phyloP scores from a whole-genome alignment of 2,329 filamentous ascomycete genomes.

The Nannizzia gypsea region DNA sequence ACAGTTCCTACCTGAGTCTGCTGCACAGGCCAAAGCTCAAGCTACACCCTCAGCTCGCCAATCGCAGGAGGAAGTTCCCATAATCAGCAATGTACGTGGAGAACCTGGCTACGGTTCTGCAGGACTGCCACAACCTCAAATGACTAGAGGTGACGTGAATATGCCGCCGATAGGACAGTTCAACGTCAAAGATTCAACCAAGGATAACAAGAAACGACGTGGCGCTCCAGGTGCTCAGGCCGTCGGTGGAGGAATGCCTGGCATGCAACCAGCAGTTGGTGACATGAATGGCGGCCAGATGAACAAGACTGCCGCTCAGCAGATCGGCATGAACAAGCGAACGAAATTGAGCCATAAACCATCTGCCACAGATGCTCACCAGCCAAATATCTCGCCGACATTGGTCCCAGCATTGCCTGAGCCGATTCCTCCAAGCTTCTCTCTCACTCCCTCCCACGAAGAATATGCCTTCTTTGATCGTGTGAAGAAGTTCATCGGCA shows the following conservation, averaged over 20 bases:
- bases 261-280: constrained; percentile 20
- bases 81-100: constrained; percentile 50
- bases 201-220: constrained; percentile 82
- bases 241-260: constrained; percentile 24
- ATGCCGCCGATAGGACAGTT: constrained; percentile 95
- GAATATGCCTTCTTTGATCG: constrained; percentile 91
- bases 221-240: constrained; percentile 40
- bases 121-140: constrained; percentile 38
- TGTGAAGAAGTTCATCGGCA: constrained; percentile 90
- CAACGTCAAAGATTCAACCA: constrained; percentile 68
- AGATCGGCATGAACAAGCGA: constrained; percentile 43
- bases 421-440: constrained; percentile 65
- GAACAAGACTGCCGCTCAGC: constrained; percentile 26
- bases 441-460: constrained; percentile 63
- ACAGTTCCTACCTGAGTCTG: constrained; percentile 90
- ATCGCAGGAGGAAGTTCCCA: constrained; percentile 57
- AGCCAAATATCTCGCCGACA: constrained; percentile 62
- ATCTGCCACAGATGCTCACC: constrained; percentile 43
- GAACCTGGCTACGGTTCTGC: constrained; percentile 37
- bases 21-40: constrained; percentile 54
- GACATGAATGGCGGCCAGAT: constrained; percentile 23
- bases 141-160: constrained; percentile 45
- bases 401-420: constrained; percentile 79
- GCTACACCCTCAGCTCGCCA: constrained; percentile 46
- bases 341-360: constrained; percentile 61